Conservation (phyloP, 2,329 filamentous ascomycete genomes). For the Fusarium sp. region DNA sequence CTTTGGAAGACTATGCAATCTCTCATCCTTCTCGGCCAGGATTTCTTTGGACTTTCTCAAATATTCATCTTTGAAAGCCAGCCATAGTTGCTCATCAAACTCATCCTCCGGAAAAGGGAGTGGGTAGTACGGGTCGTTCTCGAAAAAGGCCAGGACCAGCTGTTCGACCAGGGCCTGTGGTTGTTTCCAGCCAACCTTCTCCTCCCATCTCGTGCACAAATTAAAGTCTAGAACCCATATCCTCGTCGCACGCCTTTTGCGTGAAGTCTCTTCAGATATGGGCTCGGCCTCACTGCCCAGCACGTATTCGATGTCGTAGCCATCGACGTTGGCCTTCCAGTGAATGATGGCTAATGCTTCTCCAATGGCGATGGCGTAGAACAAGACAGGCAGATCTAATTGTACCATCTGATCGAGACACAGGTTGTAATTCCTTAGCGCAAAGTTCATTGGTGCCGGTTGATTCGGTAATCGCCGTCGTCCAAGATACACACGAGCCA, state of each 20-base stretch:
- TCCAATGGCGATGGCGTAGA: constrained; percentile 33
- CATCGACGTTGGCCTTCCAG: constrained; percentile 41
- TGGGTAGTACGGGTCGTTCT: constrained; percentile 49
- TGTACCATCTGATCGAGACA: constrained; percentile 41
- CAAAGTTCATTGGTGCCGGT: constrained; percentile 33
- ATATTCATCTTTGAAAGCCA: constrained; percentile 20
- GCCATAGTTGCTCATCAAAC: constrained; percentile 32
- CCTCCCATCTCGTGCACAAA: constrained; percentile 25
- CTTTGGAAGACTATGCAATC: not conserved
- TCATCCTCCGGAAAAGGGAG: constrained; percentile 29
- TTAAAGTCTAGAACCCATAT: constrained; percentile 47
- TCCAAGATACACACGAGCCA: constrained; percentile 40
- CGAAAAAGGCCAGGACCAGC: constrained; percentile 39
- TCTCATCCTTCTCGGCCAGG: not conserved
- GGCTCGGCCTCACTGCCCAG: constrained; percentile 26
- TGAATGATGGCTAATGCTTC: constrained; percentile 45
- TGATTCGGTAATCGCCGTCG: constrained; percentile 11
- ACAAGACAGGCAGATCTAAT: constrained; percentile 18
- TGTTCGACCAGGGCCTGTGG: constrained; percentile 31
- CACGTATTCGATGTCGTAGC: constrained; percentile 44
- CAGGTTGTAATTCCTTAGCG: constrained; percentile 44
- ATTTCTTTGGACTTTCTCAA: not conserved
- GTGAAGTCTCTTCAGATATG: not conserved
- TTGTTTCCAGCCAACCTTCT: constrained; percentile 18
- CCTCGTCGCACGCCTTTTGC: not conserved